These are phyloP conservation scores for Colletotrichum lini DNA, from an alignment of 2,329 filamentous ascomycete species.

Conservation along the genomic window DNA sequence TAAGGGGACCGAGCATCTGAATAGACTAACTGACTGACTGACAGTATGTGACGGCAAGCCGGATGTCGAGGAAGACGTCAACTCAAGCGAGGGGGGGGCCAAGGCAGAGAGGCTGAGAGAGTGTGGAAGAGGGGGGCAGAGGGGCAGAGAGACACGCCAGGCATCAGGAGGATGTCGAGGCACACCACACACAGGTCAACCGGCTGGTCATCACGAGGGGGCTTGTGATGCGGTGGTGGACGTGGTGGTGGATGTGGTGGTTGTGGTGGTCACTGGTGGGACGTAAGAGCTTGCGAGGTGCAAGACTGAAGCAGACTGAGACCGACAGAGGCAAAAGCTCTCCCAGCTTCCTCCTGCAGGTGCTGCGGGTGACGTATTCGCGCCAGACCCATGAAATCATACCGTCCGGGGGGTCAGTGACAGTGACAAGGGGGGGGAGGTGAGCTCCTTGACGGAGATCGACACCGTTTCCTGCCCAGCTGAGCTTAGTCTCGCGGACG, in stretches of 20 bases:
- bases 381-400: constrained; percentile 40
- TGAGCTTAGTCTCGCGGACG: constrained; percentile 15
- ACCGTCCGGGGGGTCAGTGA: constrained; percentile 27
- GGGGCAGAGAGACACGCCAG: constrained; percentile 5
- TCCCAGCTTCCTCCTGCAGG: constrained; percentile 21
- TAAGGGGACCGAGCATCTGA: constrained; percentile 29
- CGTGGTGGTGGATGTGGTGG: not conserved
- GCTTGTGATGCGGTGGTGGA: constrained; percentile 18
- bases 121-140: not conserved
- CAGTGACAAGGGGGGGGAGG: constrained; percentile 24
- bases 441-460: constrained; percentile 19
- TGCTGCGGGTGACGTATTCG: constrained; percentile 29
- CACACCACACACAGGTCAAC: not conserved
- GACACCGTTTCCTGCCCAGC: constrained; percentile 22
- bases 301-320: not conserved
- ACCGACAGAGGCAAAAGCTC: constrained; percentile 5
- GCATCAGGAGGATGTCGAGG: constrained; percentile 19
- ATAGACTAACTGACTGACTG: not conserved
- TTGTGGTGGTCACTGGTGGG: constrained; percentile 1
- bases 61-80: not conserved
- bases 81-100: not conserved
- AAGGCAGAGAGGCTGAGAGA: not conserved
- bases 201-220: not conserved
- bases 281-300: constrained; percentile 2
- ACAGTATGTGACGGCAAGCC: not conserved